These are phyloP conservation scores for Penicillium coffeae DNA, from an alignment of 495 filamentous ascomycete species.

Conservation along the genomic window DNA sequence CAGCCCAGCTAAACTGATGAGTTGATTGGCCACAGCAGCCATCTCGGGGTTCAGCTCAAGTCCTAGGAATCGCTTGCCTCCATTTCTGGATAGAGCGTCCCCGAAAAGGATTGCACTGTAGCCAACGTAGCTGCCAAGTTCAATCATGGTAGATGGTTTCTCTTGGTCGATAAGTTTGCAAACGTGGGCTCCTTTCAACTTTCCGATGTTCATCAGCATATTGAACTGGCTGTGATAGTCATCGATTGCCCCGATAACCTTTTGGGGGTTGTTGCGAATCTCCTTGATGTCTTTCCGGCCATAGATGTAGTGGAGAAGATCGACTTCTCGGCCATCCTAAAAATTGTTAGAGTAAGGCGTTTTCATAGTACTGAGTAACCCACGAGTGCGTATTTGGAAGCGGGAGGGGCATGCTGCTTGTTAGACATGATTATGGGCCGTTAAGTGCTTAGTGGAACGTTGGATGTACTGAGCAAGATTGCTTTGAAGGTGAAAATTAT, in stretches of 20 bases:
- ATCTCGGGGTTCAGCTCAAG: conserved; percentile 62
- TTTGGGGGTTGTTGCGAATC: conserved; percentile 52
- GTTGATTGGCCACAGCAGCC: conserved; percentile 52
- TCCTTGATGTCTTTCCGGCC: conserved; percentile 45
- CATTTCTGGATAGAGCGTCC: conserved; percentile 46
- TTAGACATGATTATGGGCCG: conserved; percentile 7
- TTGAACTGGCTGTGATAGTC: conserved; percentile 32
- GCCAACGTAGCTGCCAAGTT: conserved; percentile 73
- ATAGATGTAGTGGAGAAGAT: conserved; percentile 63
- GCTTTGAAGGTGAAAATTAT: neutral
- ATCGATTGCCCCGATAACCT: conserved; percentile 61
- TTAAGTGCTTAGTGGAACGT: neutral
- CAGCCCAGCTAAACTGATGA: conserved; percentile 62
- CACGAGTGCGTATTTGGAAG: neutral
- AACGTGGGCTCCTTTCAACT: conserved; percentile 62
- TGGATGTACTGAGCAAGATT: neutral
- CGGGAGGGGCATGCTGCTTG: conserved; percentile 2
- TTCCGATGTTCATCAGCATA: conserved; percentile 68
- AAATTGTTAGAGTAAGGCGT: conserved; percentile 8
- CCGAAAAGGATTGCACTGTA: conserved; percentile 68
- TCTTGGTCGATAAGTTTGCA: conserved; percentile 52
- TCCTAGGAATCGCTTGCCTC: conserved; percentile 52
- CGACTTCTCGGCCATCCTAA: conserved; percentile 63
- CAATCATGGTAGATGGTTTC: conserved; percentile 61
- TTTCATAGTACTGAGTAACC: conserved; percentile 45